A percentile compares a stretch with the other conserved stretches of the same genome.
Conservation (phyloP, 139 green algal species). For the Coelastrella sp. region DNA sequence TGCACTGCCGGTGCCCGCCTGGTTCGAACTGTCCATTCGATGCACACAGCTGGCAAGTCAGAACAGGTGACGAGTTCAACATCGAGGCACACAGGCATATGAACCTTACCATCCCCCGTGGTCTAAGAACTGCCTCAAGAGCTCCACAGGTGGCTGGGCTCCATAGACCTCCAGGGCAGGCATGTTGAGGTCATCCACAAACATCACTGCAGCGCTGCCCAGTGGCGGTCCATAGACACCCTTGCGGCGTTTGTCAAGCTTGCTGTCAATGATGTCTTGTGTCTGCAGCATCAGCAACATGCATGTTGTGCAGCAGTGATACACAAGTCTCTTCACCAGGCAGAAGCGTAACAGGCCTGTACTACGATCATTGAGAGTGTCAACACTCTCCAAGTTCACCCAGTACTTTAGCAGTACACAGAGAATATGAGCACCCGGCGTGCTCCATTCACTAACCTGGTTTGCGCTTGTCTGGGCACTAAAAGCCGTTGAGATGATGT, state of each 20-base stretch:
- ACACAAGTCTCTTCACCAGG: too few species aligned
- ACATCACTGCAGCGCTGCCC: slow-evolving; percentile 68
- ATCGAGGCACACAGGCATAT: too few species aligned
- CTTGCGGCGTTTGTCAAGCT: slow-evolving; percentile 80
- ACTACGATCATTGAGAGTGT: too few species aligned
- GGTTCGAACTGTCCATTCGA: too few species aligned
- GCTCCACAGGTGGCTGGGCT: slow-evolving; percentile 85
- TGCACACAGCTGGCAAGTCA: neutral
- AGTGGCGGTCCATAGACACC: slow-evolving; percentile 74
- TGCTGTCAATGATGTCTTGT: slow-evolving; percentile 86
- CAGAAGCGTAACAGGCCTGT: too few species aligned
- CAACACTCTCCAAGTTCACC: too few species aligned
- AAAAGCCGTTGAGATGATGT: slow-evolving; percentile 71
- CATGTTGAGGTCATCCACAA: slow-evolving; percentile 62
- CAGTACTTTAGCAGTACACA: too few species aligned
- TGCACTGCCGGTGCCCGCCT: too few species aligned
- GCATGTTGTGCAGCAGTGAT: too few species aligned
- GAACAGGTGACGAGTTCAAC: too few species aligned
- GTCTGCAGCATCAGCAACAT: slow-evolving; percentile 37
- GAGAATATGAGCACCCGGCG: neutral
- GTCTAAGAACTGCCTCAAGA: slow-evolving; percentile 84
- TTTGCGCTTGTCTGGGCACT: slow-evolving; percentile 85
- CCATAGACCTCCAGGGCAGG: slow-evolving; percentile 79
- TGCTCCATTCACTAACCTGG: neutral
- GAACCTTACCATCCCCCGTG: slow-evolving; percentile 52